Base-by-base conservation (phyloP, 768 basidiomycete species). In the Megacollybia marginata region DNA sequence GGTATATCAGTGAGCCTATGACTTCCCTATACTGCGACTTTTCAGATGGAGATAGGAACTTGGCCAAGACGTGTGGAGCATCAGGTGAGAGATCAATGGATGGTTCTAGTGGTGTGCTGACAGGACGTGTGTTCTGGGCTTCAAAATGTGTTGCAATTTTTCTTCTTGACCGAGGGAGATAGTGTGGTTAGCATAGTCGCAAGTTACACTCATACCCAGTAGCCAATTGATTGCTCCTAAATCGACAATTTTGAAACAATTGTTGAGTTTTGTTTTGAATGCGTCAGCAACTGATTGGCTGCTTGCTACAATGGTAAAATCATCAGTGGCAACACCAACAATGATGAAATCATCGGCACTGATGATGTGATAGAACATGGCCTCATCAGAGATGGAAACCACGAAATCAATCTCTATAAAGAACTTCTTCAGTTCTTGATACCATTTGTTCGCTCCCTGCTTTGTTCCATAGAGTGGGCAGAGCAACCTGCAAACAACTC, bases 401-500 rank as follows among this genome's bases (percentile, higher is more conserved):
- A 42, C 52, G 46, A 54, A 57, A 15, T 54, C 59, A 11, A 57
- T 33, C 28, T 44, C 34, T n/a, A n/a, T n/a, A 46, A 2, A 57
- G n/a, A n/a, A n/a, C n/a, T n/a, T n/a, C n/a, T n/a, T n/a, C n/a
- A n/a, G n/a, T n/a, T n/a, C n/a, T n/a, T n/a, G n/a, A n/a, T n/a
- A n/a, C n/a, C n/a, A n/a, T n/a, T n/a, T n/a, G n/a, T n/a, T n/a
- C n/a, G n/a, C 61, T 1, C 65, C 59, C 50, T 73, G 70, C 20
- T 67, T 67, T 8, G 69, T 56, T 0, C 70, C 67, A 57, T 72
- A 73, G 4, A 73, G 51, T 2, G 59, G 50, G 36, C 59, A 52
- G 9, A 51, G 50, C 8, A 69, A 55, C 4, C 36, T 47, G 1
- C 57, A 57, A 4, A 61, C 54, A 18, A 43, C 20, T 18, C 46